Percentiles rank a stretch among this genome's conserved stretches.
phyloP scores from a whole-genome alignment of 2,329 filamentous ascomycete species.

The Neonectria ditissima region DNA sequence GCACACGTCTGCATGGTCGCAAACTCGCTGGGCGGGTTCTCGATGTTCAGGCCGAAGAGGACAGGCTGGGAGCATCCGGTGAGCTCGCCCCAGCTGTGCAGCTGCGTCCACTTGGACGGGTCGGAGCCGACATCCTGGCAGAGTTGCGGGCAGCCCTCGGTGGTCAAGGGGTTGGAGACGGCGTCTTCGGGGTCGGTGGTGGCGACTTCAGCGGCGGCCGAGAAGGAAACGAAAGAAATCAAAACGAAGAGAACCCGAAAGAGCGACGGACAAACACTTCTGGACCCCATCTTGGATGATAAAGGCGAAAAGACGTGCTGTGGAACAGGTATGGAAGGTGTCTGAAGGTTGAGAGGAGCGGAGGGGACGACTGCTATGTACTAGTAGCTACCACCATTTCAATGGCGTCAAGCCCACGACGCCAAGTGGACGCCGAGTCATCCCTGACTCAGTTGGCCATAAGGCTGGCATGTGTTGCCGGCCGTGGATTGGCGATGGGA shows the following conservation, averaged over 20 bases:
- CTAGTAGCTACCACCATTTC: conserved; percentile 24
- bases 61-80: conserved; percentile 32
- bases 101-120: conserved; percentile 41
- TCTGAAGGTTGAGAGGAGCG: conserved; percentile 7
- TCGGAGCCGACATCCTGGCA: conserved; percentile 37
- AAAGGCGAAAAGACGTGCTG: conserved; percentile 4
- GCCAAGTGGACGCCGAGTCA: conserved; percentile 7
- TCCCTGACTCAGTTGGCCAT: conserved; percentile 24
- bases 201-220: conserved; percentile 18
- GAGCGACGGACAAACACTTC: conserved; percentile 36
- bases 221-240: conserved; percentile 30
- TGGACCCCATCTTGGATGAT: conserved; percentile 34
- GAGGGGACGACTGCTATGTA: background rate
- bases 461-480: conserved; percentile 37
- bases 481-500: conserved; percentile 25
- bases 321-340: background rate
- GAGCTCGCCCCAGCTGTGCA: conserved; percentile 40
- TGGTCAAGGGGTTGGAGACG: conserved; percentile 39
- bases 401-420: conserved; percentile 14
- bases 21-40: conserved; percentile 39
- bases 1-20: conserved; percentile 41
- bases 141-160: conserved; percentile 38
- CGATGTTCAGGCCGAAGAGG: conserved; percentile 40
- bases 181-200: conserved; percentile 39
- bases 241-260: conserved; percentile 35